A percentile compares a stretch with the other conserved stretches of the same genome.
Evolutionary conservation across 441 rosid species (phyloP).

Genomic region (Breynia disticha): DNA sequence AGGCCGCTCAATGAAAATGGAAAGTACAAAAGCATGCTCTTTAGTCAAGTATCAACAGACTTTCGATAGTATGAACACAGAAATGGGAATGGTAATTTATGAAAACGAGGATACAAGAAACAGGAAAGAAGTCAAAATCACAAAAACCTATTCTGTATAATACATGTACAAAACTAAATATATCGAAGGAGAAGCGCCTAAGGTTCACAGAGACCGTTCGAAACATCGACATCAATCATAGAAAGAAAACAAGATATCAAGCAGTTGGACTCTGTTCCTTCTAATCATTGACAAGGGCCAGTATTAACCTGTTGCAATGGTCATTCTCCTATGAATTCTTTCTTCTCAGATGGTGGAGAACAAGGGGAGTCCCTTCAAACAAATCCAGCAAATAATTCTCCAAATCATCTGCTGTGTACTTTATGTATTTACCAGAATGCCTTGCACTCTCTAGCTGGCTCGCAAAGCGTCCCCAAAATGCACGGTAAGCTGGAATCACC

Average conservation of each 20-base stretch:
- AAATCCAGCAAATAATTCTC: conserved; percentile 71
- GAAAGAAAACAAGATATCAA: conserved; percentile 13
- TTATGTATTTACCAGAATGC: conserved; percentile 82
- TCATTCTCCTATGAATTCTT: conserved; percentile 39
- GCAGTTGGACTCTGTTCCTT: conserved; percentile 17
- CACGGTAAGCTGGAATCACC: conserved; percentile 84
- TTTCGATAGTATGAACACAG: too few species aligned
- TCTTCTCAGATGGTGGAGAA: conserved; percentile 75
- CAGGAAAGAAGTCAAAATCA: too few species aligned
- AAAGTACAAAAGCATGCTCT: too few species aligned
- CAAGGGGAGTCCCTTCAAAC: conserved; percentile 77
- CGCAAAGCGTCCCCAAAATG: conserved; percentile 76
- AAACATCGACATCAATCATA: conserved; percentile 26
- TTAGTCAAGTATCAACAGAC: too few species aligned
- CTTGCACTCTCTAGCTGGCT: conserved; percentile 75
- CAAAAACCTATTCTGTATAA: too few species aligned
- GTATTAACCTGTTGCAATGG: conserved; percentile 26
- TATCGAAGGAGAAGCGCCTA: conserved; percentile 12
- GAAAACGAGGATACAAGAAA: too few species aligned
- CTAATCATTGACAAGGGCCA: conserved; percentile 18
- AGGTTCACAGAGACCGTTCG: conserved; percentile 28
- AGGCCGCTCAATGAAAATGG: too few species aligned
- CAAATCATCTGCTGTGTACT: conserved; percentile 85
- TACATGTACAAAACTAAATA: too few species aligned
- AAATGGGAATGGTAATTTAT: too few species aligned